Base-by-base conservation (phyloP, 2,329 filamentous ascomycete genomes). In the Akanthomyces muscarius region DNA sequence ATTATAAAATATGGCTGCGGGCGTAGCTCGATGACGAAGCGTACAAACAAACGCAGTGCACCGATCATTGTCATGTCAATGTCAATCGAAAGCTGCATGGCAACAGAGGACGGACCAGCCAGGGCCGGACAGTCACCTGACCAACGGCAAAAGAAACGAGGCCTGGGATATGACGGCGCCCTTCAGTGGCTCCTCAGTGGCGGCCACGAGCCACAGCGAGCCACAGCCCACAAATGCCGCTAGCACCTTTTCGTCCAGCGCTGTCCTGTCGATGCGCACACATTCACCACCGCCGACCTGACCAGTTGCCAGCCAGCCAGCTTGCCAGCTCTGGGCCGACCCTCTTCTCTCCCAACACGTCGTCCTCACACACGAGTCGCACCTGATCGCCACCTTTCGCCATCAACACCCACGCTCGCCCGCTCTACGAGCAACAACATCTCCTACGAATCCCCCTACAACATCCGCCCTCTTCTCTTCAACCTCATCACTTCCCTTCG, bases 231-330 rank as follows among this genome's bases (percentile, higher is more conserved):
- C 14, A 59, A 59, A 42, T 21, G 14, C 48, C 58, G 58, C 58
- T 53, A 53, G 14, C 48, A 45, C 48, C 25, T 7, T 61, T 53
- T 61, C 38, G 48, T 44, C 33, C 25, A 61, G 56, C 38, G 25
- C 25, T 14, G 21, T 21, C 33, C 33, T 36, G 33, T 36, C 33
- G 33, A 42, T 30, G 44, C 44, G 30, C 44, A 59, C 23, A 33
- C 7, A 36, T 36, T 36, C 61, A 52, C 61, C 61, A 57, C 61
- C 60, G 60, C 60, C 21, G 1, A 21, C 21, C 61, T 57, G 42
- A 54, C 28, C 13, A 10, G 38, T 41, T 2, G 14, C 38, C 38
- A 41, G 38, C 38, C 38, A 41, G 38, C 33, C 33, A 36, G 33
- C 33, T 36, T 41, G 38, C 53, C 51, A 42, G 23, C 48, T 48